Evolutionary conservation across 257 asterid genomes (phyloP).

Genomic region (Solanum raphanifolium): DNA sequence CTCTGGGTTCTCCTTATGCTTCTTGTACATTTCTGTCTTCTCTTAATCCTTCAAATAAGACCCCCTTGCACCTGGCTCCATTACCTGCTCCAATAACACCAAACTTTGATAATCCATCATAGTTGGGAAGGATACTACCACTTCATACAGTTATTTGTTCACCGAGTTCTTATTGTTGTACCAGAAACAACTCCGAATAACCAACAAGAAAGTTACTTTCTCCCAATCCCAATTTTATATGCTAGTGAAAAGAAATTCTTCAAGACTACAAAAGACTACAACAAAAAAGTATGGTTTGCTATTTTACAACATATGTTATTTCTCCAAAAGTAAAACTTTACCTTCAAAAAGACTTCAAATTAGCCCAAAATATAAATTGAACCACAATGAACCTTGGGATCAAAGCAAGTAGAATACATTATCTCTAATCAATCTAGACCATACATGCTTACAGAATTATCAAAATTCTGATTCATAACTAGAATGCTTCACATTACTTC

Average conservation of each 20-base stretch:
- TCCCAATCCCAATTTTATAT: neutral
- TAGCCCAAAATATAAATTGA: neutral
- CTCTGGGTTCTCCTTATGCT: conserved; percentile 85
- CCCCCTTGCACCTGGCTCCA: conserved; percentile 92
- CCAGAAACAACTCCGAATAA: neutral
- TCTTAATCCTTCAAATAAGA: conserved; percentile 64
- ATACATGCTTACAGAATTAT: neutral
- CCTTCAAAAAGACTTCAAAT: neutral
- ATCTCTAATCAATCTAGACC: neutral
- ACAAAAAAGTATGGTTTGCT: neutral
- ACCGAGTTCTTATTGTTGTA: neutral
- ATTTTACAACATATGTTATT: neutral
- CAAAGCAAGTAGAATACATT: neutral
- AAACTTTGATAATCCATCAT: neutral
- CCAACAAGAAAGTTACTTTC: neutral
- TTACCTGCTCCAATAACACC: conserved; percentile 34
- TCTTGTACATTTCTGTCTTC: conserved; percentile 75
- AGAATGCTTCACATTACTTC: too few species aligned
- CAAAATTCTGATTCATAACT: neutral
- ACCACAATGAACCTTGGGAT: neutral
- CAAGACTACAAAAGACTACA: neutral
- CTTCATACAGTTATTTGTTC: neutral
- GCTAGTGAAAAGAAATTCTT: neutral
- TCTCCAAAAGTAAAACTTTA: neutral
- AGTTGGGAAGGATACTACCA: neutral